A percentile compares a stretch with the other conserved stretches of the same genome.
phyloP scores from a whole-genome alignment of 2,329 filamentous ascomycete genomes.

The Fusarium devonianum region DNA sequence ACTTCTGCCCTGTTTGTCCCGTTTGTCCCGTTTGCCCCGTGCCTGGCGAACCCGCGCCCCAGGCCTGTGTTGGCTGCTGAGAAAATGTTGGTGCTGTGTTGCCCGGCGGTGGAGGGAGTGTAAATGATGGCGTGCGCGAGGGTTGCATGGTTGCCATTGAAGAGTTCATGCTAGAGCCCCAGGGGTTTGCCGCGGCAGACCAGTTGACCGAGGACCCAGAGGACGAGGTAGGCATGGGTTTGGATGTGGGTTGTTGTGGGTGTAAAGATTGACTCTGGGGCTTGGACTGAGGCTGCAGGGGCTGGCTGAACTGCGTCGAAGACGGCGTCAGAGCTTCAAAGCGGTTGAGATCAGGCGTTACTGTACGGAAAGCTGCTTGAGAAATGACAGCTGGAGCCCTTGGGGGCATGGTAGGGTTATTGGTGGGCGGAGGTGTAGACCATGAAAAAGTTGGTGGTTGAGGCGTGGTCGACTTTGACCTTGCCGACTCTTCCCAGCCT shows the following conservation, averaged over 20 bases:
- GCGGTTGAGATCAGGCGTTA: slow-evolving; percentile 64
- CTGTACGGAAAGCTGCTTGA: slow-evolving; percentile 59
- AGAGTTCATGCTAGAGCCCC: slow-evolving; percentile 55
- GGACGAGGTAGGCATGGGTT: slow-evolving; percentile 19
- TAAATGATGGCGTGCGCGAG: slow-evolving; percentile 58
- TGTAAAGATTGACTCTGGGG: slow-evolving; percentile 33
- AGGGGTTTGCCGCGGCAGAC: slow-evolving; percentile 58
- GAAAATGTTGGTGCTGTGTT: slow-evolving; percentile 45
- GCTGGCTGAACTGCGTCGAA: slow-evolving; percentile 69
- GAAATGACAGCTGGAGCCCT: slow-evolving; percentile 47
- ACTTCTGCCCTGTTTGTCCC: slow-evolving; percentile 46
- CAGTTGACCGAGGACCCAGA: slow-evolving; percentile 58
- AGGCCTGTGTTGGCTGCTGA: slow-evolving; percentile 50
- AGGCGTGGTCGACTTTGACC: slow-evolving; percentile 48
- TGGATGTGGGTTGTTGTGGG: slow-evolving; percentile 32
- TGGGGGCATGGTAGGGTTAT: slow-evolving; percentile 43
- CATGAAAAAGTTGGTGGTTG: slow-evolving; percentile 66
- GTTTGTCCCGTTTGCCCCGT: slow-evolving; percentile 7
- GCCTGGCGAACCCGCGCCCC: too few species aligned
- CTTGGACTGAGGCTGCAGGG: slow-evolving; percentile 47
- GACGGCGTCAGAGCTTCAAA: slow-evolving; percentile 65
- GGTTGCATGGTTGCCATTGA: slow-evolving; percentile 58
- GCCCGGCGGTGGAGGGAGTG: slow-evolving; percentile 62
- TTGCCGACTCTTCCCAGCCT: slow-evolving; percentile 58
- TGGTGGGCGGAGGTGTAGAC: slow-evolving; percentile 64